These are phyloP conservation scores for Nakaseomyces sp. DNA, from an alignment of 1,139 yeast species.

Conservation along the genomic window DNA sequence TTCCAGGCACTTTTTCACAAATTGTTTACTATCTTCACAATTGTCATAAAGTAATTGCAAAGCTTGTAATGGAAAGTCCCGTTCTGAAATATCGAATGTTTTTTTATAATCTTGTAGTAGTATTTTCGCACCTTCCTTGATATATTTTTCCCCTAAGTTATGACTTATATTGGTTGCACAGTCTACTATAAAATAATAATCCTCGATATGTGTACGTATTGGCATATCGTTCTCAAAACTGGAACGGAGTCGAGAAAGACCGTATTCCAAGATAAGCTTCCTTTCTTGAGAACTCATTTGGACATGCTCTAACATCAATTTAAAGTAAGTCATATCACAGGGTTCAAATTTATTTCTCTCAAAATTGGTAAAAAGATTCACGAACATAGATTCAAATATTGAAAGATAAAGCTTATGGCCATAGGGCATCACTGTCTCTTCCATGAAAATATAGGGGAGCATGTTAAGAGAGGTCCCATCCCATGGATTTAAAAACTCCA, in stretches of 20 bases:
- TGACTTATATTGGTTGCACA: not conserved
- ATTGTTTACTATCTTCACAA: not conserved
- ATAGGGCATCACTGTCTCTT: not conserved
- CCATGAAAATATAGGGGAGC: not conserved
- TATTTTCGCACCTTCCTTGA: not conserved
- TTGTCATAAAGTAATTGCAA: not conserved
- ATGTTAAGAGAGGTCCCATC: not conserved
- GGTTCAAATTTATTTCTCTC: not conserved
- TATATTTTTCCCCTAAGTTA: not conserved
- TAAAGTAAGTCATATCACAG: not conserved
- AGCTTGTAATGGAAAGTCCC: not conserved
- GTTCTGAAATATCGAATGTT: not conserved
- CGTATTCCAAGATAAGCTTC: not conserved
- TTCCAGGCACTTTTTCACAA: not conserved
- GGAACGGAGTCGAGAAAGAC: not conserved
- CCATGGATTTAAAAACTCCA: not conserved
- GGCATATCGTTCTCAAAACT: not conserved
- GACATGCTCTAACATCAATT: not conserved
- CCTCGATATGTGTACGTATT: not conserved
- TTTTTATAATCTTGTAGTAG: not conserved
- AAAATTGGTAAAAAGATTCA: too few species aligned
- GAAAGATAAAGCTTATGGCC: not conserved
- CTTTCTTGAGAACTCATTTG: not conserved
- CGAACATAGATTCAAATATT: too few species aligned
- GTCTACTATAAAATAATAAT: not conserved